phyloP scores from a whole-genome alignment of 495 filamentous ascomycete genomes.

The Penicilliopsis zonata region DNA sequence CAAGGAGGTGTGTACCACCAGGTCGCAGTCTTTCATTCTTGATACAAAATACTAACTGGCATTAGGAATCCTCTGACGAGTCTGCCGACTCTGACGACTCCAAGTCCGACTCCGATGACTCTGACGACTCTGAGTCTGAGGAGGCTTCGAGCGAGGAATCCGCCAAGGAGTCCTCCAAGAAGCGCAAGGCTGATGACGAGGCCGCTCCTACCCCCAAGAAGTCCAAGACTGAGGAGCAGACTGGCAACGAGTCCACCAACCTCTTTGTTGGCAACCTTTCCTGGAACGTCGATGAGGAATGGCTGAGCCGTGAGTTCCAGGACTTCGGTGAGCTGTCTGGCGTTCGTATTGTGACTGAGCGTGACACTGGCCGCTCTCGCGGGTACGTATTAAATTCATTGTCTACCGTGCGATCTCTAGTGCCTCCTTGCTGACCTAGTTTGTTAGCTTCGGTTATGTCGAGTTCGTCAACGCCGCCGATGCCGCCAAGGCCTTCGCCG shows the following conservation, averaged over 20 bases:
- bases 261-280: slow-evolving; percentile 91
- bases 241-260: slow-evolving; percentile 51
- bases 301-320: slow-evolving; percentile 78
- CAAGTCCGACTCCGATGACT: slow-evolving; percentile 27
- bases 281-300: slow-evolving; percentile 91
- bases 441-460: slow-evolving; percentile 78
- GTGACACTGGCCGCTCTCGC: slow-evolving; percentile 70
- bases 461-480: slow-evolving; percentile 63
- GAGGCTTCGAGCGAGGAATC: slow-evolving; percentile 35
- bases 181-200: slow-evolving; percentile 78
- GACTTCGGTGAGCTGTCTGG: slow-evolving; percentile 64
- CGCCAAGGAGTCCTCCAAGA: slow-evolving; percentile 49
- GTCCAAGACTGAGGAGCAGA: slow-evolving; percentile 60
- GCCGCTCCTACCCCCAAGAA: slow-evolving; percentile 62
- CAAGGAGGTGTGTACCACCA: slow-evolving; percentile 22
- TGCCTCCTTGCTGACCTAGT: background rate
- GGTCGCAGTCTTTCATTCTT: too few relatives aligned
- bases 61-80: slow-evolving; percentile 20
- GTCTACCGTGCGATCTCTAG: slow-evolving; percentile 1
- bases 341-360: slow-evolving; percentile 75
- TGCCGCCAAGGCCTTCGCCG: slow-evolving; percentile 66
- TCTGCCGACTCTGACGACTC: slow-evolving; percentile 16
- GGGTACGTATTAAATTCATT: slow-evolving; percentile 40
- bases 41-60: too few relatives aligned
- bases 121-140: slow-evolving; percentile 40